Conservation (phyloP, 352 stramenopile genomes). For the Peronospora belbahrii region DNA sequence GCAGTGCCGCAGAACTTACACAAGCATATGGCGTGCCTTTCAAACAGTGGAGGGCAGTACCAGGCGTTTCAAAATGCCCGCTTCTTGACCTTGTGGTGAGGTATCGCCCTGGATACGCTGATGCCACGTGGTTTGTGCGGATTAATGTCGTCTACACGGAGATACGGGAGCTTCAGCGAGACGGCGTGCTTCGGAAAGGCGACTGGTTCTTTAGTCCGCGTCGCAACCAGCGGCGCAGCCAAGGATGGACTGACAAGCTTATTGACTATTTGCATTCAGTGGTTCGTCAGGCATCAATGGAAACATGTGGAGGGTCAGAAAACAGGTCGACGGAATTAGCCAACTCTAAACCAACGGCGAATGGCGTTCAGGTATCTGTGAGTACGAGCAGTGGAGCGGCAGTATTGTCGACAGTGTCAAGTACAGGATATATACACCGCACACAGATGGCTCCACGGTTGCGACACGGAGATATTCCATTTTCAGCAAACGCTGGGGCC, state of each 20-base stretch:
- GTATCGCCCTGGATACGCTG: conserved; percentile 57
- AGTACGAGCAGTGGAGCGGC: conserved; percentile 4
- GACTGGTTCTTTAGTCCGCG: conserved; percentile 81
- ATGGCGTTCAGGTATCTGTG: conserved; percentile 7
- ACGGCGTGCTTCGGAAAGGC: conserved; percentile 43
- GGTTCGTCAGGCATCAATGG: conserved; percentile 38
- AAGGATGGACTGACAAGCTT: conserved; percentile 78
- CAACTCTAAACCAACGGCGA: conserved; percentile 10
- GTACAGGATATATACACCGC: conserved; percentile 1
- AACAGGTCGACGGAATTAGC: conserved; percentile 7
- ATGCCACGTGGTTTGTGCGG: conserved; percentile 79
- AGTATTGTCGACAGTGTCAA: background rate
- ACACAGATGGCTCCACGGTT: conserved; percentile 12
- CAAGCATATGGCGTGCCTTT: conserved; percentile 75
- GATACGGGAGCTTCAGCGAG: conserved; percentile 76
- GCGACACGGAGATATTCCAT: conserved; percentile 17
- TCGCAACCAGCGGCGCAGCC: conserved; percentile 54
- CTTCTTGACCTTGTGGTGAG: conserved; percentile 70
- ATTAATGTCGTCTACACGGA: conserved; percentile 85
- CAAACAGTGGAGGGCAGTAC: conserved; percentile 73
- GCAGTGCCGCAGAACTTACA: conserved; percentile 61
- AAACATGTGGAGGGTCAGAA: conserved; percentile 18
- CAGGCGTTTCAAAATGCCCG: conserved; percentile 70
- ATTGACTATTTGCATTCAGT: conserved; percentile 65
- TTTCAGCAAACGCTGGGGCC: conserved; percentile 1